A percentile compares a stretch with the other conserved stretches of the same genome.
These are phyloP conservation scores for Pseudohyphozyma bogoriensis DNA, from an alignment of 768 basidiomycete genomes.

Conservation along the genomic window DNA sequence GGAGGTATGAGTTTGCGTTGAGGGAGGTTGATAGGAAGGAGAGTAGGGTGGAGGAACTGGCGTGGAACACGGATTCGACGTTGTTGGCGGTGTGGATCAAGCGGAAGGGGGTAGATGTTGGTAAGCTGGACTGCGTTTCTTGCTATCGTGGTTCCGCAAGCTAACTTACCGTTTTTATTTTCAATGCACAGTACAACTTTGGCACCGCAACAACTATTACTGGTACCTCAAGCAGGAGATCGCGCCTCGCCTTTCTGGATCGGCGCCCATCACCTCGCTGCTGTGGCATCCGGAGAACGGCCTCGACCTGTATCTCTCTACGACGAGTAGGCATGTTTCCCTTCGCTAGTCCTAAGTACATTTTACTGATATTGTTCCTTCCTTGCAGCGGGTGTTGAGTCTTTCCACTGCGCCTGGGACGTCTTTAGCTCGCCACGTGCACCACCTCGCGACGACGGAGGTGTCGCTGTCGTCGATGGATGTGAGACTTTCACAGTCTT, in stretches of 20 bases:
- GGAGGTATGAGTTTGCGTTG: constrained; percentile 79
- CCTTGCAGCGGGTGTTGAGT: constrained; percentile 45
- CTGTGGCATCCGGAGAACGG: constrained; percentile 80
- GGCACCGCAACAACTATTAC: constrained; percentile 89
- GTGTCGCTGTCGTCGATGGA: constrained; percentile 82
- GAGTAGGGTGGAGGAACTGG: constrained; percentile 62
- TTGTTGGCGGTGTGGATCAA: constrained; percentile 79
- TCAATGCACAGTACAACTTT: constrained; percentile 65
- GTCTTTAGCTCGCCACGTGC: constrained; percentile 52
- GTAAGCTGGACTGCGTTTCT: constrained; percentile 42
- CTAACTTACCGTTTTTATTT: not conserved
- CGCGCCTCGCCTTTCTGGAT: constrained; percentile 36
- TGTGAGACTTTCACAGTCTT: constrained; percentile 44
- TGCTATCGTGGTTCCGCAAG: too few species aligned
- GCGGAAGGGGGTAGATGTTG: constrained; percentile 54
- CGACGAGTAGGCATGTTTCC: constrained; percentile 47
- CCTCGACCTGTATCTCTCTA: constrained; percentile 55
- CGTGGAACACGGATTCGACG: constrained; percentile 82
- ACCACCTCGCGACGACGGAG: constrained; percentile 66
- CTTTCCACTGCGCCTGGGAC: constrained; percentile 65
- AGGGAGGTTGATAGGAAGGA: constrained; percentile 45
- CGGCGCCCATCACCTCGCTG: not conserved
- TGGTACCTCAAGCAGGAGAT: constrained; percentile 97
- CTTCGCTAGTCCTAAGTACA: not conserved
- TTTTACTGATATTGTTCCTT: not conserved